Evolutionary conservation across 2,329 filamentous ascomycete species (phyloP), one percentile per base, ranked within the genome.

Genomic region (Macroventuria anomochaeta): DNA sequence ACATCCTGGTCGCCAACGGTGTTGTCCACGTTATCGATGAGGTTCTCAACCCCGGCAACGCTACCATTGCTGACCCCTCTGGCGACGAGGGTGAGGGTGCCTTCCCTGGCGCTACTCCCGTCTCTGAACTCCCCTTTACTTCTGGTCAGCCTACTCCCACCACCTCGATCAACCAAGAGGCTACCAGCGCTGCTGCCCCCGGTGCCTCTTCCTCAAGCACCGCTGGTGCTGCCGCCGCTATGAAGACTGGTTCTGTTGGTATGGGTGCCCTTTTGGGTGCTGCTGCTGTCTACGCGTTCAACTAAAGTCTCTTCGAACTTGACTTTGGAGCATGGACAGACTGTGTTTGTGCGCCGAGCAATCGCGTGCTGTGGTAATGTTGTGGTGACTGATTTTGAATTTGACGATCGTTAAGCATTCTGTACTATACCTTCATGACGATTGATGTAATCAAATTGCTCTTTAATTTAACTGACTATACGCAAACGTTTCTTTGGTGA

Each of bases 31-130:
- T 84, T 28, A 78, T 79, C 11, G 84, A 88, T 64, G 77, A 77
- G 55, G 84, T 87, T 31, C 75, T 88, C 41, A 87, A 87, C 75
- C 71, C 71, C 10, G 70, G 76, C 58, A 81, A 81, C 64, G 74
- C 74, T 5, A 77, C 75, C 4, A 65, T 71, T n/a, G 79, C 81
- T 5, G 62, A 79, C 18, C 64, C 79, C 1, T 66, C 74, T 13
- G 76, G 77, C 13, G 68, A 76, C 0, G 78, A 79, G 1, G 81
- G 83, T 31, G 66, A 76, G 0, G 78, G 81, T 4, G 85, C 81
- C 1, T 89, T 83, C 73, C 73, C 75, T 50, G 62, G 60, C 20
- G 85, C 83, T 4, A 78, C 76, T 5, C 76, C 79, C 7, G 81
- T 71, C 21, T 76, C 76, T 17, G 68, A 71, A 7, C 75, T 74